Evolutionary conservation across 23 red algal species (phyloP).

Genomic region (Gracilariopsis chorda): DNA sequence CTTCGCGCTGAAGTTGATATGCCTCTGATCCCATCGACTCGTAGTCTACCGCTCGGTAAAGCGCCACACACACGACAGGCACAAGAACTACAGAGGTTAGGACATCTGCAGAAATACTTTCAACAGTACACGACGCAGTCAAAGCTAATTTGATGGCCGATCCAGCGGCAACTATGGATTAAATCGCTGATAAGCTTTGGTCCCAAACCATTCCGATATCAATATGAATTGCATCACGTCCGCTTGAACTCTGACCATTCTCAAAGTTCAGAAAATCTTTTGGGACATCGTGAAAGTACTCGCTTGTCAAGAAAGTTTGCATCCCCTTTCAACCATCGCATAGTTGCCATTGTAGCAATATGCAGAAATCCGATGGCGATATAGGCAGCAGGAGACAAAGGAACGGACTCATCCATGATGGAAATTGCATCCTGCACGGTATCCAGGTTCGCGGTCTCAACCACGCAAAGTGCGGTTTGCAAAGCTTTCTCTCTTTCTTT

Average conservation of each 20-base stretch:
- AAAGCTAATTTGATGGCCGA: slow-evolving; percentile 21
- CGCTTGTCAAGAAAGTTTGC: slow-evolving; percentile 16
- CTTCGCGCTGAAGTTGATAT: neutral
- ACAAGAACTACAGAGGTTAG: slow-evolving; percentile 45
- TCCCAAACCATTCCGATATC: slow-evolving; percentile 50
- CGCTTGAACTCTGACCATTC: neutral
- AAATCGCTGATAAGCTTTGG: slow-evolving; percentile 32
- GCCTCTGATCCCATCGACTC: neutral
- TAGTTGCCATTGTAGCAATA: slow-evolving; percentile 10
- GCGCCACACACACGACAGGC: slow-evolving; percentile 50
- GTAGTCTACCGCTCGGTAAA: slow-evolving; percentile 52
- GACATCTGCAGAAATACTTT: slow-evolving; percentile 30
- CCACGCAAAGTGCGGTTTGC: neutral
- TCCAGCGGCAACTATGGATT: slow-evolving; percentile 34
- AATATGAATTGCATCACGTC: neutral
- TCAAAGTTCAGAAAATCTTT: slow-evolving; percentile 14
- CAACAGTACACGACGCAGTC: neutral
- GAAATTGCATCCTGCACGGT: neutral
- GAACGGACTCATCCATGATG: slow-evolving; percentile 28
- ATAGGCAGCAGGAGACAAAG: neutral
- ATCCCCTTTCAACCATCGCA: neutral
- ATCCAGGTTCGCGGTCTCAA: neutral
- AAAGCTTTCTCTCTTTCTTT: slow-evolving; percentile 4
- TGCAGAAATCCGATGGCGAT: slow-evolving; percentile 30
- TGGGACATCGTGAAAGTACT: slow-evolving; percentile 10